phyloP scores from a whole-genome alignment of 1,284 basidiomycete species.

The Rhodotorula sp. region DNA sequence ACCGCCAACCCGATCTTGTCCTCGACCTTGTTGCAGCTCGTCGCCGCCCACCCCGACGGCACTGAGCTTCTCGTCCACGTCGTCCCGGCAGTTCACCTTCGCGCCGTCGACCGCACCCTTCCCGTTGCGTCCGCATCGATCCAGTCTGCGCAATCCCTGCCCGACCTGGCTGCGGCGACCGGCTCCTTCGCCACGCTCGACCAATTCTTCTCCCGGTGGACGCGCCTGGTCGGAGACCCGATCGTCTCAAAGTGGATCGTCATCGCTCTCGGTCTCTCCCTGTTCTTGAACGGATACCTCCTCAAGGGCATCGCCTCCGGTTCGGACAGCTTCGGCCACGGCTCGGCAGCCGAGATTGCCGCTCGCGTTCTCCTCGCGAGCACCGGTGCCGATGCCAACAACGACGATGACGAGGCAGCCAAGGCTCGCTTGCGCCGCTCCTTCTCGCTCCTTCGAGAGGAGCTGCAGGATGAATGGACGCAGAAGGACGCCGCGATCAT shows the following conservation, averaged over 20 bases:
- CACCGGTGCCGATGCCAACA: slow-evolving; percentile 48
- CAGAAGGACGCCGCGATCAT: slow-evolving; percentile 42
- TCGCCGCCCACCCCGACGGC: slow-evolving; percentile 50
- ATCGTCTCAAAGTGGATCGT: slow-evolving; percentile 96
- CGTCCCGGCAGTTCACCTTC: slow-evolving; percentile 50
- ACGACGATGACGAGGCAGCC: slow-evolving; percentile 39
- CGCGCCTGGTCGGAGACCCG: slow-evolving; percentile 89
- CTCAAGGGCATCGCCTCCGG: slow-evolving; percentile 65
- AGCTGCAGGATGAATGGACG: slow-evolving; percentile 43
- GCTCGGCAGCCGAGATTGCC: slow-evolving; percentile 51
- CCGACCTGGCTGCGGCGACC: slow-evolving; percentile 43
- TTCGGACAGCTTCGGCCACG: slow-evolving; percentile 52
- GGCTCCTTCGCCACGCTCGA: slow-evolving; percentile 56
- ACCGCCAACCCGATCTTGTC: slow-evolving; percentile 58
- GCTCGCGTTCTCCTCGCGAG: slow-evolving; percentile 46
- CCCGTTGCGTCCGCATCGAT: not conserved
- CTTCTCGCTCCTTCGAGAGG: slow-evolving; percentile 29
- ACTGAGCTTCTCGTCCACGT: slow-evolving; percentile 41
- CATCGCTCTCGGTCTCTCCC: slow-evolving; percentile 76
- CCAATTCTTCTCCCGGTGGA: slow-evolving; percentile 91
- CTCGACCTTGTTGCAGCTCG: slow-evolving; percentile 62
- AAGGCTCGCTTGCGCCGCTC: slow-evolving; percentile 27
- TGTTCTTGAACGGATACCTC: slow-evolving; percentile 90
- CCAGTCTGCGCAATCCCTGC: not conserved
- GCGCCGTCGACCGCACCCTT: slow-evolving; percentile 45